A percentile compares a stretch with the other conserved stretches of the same genome.
Evolutionary conservation across 129 eudicot species (phyloP).

Genomic region (Silybum marianum): DNA sequence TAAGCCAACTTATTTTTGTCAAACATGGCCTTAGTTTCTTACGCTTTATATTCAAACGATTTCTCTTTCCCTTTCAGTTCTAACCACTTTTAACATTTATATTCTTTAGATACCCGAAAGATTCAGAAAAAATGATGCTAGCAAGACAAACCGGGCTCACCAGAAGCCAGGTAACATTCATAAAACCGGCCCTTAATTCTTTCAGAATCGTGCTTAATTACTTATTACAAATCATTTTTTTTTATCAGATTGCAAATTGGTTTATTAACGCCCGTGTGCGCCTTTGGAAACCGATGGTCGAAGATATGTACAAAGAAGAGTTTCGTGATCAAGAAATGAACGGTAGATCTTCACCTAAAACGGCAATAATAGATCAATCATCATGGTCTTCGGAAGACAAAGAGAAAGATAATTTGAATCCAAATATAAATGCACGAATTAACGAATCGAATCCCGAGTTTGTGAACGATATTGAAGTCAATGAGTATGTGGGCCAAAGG

Average conservation of each 20-base stretch:
- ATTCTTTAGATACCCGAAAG: slow-evolving; percentile 80
- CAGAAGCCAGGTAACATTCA: slow-evolving; percentile 80
- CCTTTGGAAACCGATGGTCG: slow-evolving; percentile 98
- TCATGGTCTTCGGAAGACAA: slow-evolving; percentile 47
- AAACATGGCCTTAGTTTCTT: background rate
- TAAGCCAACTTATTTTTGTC: background rate
- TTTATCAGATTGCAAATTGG: slow-evolving; percentile 90
- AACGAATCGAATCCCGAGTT: slow-evolving; percentile 31
- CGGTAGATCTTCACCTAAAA: slow-evolving; percentile 42
- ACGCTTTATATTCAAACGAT: background rate
- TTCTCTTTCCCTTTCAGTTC: background rate
- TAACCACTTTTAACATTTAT: background rate
- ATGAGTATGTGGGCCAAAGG: slow-evolving; percentile 29
- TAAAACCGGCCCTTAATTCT: background rate
- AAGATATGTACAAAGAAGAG: slow-evolving; percentile 97
- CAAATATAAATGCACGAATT: background rate
- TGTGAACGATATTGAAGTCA: slow-evolving; percentile 19
- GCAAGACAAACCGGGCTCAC: slow-evolving; percentile 91
- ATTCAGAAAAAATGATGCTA: slow-evolving; percentile 85
- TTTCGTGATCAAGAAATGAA: slow-evolving; percentile 62
- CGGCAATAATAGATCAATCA: slow-evolving; percentile 28
- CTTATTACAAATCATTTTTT: background rate
- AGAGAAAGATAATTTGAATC: slow-evolving; percentile 44
- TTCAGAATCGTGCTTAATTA: background rate
- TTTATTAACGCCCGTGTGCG: slow-evolving; percentile 96